Evolutionary conservation across 148 eudicot species (phyloP).

Genomic region (Nyssa sinensis): DNA sequence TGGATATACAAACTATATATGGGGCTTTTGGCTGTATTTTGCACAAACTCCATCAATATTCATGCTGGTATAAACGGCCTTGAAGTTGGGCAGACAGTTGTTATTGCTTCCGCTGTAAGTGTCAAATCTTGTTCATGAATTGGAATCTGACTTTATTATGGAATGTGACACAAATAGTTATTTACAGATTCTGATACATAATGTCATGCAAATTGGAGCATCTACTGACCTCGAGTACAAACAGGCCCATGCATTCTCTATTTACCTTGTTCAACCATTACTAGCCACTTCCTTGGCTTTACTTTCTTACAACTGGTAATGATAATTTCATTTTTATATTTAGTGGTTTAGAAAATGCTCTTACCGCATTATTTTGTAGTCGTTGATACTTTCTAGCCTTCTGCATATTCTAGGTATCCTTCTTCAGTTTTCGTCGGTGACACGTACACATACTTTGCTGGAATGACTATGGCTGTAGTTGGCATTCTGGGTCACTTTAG

Average conservation of each 20-base stretch:
- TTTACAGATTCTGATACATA: conserved; percentile 82
- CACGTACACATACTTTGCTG: conserved; percentile 95
- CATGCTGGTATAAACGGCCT: conserved; percentile 99
- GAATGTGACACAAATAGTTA: conserved; percentile 16
- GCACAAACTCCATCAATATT: conserved; percentile 94
- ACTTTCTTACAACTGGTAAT: conserved; percentile 90
- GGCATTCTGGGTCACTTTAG: conserved; percentile 97
- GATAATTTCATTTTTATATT: background rate
- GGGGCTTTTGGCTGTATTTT: conserved; percentile 92
- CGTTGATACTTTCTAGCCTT: background rate
- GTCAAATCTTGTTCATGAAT: conserved; percentile 10
- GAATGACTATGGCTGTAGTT: conserved; percentile 97
- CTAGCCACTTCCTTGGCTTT: conserved; percentile 93
- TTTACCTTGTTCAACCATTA: conserved; percentile 89
- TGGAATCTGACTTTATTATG: background rate
- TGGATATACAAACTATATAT: conserved; percentile 87
- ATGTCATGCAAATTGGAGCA: conserved; percentile 91
- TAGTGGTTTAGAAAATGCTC: background rate
- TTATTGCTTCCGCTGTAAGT: conserved; percentile 88
- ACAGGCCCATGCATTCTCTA: conserved; percentile 98
- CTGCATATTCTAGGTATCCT: conserved; percentile 65
- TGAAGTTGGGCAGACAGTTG: conserved; percentile 99
- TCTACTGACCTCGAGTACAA: conserved; percentile 70
- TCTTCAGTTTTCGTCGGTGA: conserved; percentile 99
- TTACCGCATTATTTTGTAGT: background rate